Percentiles rank a stretch among this genome's conserved stretches.
These are phyloP conservation scores for Solanum appendiculatum DNA, from an alignment of 257 asterid species.

Conservation along the genomic window DNA sequence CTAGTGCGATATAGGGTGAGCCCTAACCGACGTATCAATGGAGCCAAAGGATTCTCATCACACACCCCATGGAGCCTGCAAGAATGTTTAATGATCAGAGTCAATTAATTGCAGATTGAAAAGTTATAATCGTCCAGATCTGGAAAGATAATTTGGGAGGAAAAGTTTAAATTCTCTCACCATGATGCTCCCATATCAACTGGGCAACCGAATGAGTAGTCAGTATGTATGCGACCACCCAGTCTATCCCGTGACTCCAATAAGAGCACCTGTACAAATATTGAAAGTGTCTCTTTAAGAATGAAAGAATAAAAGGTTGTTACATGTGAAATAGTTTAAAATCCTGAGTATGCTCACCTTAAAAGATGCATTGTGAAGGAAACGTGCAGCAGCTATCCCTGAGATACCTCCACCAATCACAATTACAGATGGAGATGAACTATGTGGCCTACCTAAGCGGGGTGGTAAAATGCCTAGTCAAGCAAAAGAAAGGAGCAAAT, in stretches of 20 bases:
- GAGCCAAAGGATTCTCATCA: conserved; percentile 97
- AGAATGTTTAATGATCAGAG: background rate
- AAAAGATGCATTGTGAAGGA: conserved; percentile 78
- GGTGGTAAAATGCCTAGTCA: conserved; percentile 41
- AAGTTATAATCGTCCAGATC: background rate
- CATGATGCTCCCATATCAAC: conserved; percentile 99
- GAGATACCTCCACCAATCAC: conserved; percentile 98
- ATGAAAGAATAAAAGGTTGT: background rate
- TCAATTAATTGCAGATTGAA: background rate
- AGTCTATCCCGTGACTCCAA: conserved; percentile 91
- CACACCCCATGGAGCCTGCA: conserved; percentile 98
- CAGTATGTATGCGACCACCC: conserved; percentile 94
- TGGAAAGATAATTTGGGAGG: background rate
- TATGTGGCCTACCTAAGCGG: conserved; percentile 38
- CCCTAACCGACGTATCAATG: conserved; percentile 78
- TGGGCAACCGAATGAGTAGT: conserved; percentile 93
- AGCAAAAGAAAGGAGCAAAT: conserved; percentile 3
- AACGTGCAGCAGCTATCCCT: conserved; percentile 88
- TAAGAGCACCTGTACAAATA: conserved; percentile 52
- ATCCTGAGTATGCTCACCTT: conserved; percentile 36
- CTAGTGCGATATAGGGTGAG: conserved; percentile 87
- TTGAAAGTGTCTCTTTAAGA: background rate
- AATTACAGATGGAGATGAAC: conserved; percentile 59
- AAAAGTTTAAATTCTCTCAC: conserved; percentile 13
- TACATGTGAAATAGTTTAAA: background rate